phyloP scores from a whole-genome alignment of 495 filamentous ascomycete species.

The Saxophila tyrrhenica region DNA sequence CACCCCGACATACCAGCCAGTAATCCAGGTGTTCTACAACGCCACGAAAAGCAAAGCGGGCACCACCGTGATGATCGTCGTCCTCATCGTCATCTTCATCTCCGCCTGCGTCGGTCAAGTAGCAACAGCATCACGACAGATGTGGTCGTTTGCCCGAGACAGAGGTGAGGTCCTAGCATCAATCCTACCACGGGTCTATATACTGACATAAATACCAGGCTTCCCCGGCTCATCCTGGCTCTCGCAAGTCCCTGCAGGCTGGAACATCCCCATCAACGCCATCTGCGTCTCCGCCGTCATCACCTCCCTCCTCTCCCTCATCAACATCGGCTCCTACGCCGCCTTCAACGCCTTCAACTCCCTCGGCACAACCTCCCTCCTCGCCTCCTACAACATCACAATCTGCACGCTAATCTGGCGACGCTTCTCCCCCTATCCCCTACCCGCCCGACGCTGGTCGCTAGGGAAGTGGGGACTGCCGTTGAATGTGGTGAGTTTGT shows the following conservation, averaged over 20 bases:
- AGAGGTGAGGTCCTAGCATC: conserved; percentile 4
- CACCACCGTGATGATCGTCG: conserved; percentile 11
- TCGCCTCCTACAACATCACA: conserved; percentile 15
- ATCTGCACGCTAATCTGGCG: conserved; percentile 11
- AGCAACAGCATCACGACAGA: conserved; percentile 12
- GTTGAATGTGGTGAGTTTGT: conserved; percentile 19
- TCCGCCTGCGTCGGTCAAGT: conserved; percentile 3
- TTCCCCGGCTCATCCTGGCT: neutral
- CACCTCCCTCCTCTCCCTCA: conserved; percentile 36
- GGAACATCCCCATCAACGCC: conserved; percentile 22
- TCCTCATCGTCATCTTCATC: conserved; percentile 7
- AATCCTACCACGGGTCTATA: neutral
- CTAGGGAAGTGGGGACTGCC: conserved; percentile 7
- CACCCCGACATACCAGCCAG: conserved; percentile 5
- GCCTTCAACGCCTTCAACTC: conserved; percentile 48
- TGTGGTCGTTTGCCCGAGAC: conserved; percentile 18
- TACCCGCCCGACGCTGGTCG: conserved; percentile 6
- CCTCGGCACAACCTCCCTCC: conserved; percentile 18
- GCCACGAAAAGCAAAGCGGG: conserved; percentile 18
- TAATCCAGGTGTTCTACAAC: conserved; percentile 14
- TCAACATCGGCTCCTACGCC: conserved; percentile 45
- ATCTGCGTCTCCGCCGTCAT: neutral
- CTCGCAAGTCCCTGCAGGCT: neutral
- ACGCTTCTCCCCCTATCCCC: neutral
- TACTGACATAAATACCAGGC: neutral